These are phyloP conservation scores for Taphrina pruni DNA, from an alignment of 1,139 yeast species.

Conservation along the genomic window DNA sequence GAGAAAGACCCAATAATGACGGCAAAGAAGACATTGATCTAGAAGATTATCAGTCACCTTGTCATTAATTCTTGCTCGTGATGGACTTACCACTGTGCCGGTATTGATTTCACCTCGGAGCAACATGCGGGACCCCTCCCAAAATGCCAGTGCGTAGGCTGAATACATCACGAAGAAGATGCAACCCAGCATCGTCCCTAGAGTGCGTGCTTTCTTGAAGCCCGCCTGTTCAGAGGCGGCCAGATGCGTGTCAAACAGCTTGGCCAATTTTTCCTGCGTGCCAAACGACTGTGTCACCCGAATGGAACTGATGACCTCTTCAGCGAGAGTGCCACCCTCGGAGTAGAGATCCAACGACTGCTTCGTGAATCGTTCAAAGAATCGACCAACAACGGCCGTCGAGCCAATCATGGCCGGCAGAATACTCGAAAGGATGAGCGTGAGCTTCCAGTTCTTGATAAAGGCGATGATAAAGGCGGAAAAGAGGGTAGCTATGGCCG, in stretches of 20 bases:
- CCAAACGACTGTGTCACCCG: slow-evolving; percentile 58
- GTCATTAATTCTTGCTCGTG: not conserved
- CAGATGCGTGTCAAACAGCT: slow-evolving; percentile 51
- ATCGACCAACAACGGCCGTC: slow-evolving; percentile 46
- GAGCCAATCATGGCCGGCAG: slow-evolving; percentile 54
- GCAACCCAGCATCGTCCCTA: slow-evolving; percentile 51
- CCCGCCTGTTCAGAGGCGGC: slow-evolving; percentile 49
- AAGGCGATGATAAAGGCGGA: slow-evolving; percentile 56
- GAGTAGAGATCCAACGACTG: slow-evolving; percentile 51
- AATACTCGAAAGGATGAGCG: slow-evolving; percentile 53
- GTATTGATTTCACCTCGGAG: slow-evolving; percentile 42
- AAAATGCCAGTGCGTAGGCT: slow-evolving; percentile 54
- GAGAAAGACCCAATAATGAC: slow-evolving; percentile 54
- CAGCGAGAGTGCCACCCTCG: slow-evolving; percentile 55
- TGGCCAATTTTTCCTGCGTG: slow-evolving; percentile 53
- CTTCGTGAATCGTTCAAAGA: slow-evolving; percentile 51
- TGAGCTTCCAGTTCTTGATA: slow-evolving; percentile 54
- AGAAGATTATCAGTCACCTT: slow-evolving; percentile 1
- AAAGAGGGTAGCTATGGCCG: slow-evolving; percentile 54
- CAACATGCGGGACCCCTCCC: slow-evolving; percentile 52
- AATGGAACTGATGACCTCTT: slow-evolving; percentile 55
- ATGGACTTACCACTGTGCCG: slow-evolving; percentile 39
- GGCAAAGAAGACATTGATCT: slow-evolving; percentile 47
- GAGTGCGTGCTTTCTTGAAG: slow-evolving; percentile 50
- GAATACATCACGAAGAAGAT: slow-evolving; percentile 47